phyloP scores from a whole-genome alignment of 2,329 filamentous ascomycete genomes.

The Colletotrichum sp. region DNA sequence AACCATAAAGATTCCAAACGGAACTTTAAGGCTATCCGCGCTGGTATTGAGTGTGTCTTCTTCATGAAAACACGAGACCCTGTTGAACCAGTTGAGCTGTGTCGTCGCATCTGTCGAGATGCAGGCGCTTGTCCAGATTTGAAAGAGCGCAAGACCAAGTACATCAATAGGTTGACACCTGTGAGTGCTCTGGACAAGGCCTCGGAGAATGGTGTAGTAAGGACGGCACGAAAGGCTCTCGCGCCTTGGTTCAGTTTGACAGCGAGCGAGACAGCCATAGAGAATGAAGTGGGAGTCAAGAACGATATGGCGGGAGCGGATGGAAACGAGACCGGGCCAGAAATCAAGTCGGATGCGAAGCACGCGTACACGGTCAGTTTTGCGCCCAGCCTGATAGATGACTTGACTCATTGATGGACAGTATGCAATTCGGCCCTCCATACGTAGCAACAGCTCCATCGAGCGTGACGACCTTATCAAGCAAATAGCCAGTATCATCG shows the following conservation, averaged over 20 bases:
- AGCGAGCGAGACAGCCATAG: background rate
- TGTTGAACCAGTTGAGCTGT: slow-evolving; percentile 60
- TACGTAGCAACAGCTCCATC: slow-evolving; percentile 74
- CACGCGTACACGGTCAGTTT: slow-evolving; percentile 47
- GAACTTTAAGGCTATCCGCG: slow-evolving; percentile 56
- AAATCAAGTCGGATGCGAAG: slow-evolving; percentile 10
- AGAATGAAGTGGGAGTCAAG: slow-evolving; percentile 22
- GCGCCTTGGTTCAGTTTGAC: slow-evolving; percentile 63
- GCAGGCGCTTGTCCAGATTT: slow-evolving; percentile 47
- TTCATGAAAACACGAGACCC: slow-evolving; percentile 64
- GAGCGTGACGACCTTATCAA: slow-evolving; percentile 74
- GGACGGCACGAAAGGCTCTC: slow-evolving; percentile 68
- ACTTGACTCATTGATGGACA: slow-evolving; percentile 34
- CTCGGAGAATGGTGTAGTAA: slow-evolving; percentile 69
- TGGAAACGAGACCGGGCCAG: background rate
- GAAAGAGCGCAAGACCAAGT: slow-evolving; percentile 53
- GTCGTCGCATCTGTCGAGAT: slow-evolving; percentile 60
- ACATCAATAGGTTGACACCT: slow-evolving; percentile 64
- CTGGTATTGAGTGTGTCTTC: slow-evolving; percentile 66
- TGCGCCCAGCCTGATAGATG: background rate
- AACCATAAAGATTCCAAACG: slow-evolving; percentile 46
- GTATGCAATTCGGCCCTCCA: slow-evolving; percentile 85
- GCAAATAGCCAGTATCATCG: slow-evolving; percentile 69
- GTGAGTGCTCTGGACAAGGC: slow-evolving; percentile 65
- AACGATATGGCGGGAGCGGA: slow-evolving; percentile 7